Conservation (phyloP, 805 yeast genomes). For the Brettanomyces bruxellensis region DNA sequence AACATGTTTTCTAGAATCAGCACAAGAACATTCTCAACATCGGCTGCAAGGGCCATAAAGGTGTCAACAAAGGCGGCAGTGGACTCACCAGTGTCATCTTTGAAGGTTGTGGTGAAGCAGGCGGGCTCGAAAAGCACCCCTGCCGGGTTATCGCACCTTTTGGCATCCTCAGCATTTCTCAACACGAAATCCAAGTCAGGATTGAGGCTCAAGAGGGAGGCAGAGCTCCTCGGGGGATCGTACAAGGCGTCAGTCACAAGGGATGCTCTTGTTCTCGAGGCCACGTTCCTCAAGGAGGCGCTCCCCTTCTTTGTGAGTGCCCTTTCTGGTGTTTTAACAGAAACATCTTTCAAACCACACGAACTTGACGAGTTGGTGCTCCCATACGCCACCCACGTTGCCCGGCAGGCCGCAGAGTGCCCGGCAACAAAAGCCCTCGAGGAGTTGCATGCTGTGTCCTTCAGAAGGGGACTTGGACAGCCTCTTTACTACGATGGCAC, state of each 20-base stretch:
- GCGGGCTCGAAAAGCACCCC: constrained; percentile 73
- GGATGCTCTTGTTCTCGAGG: constrained; percentile 72
- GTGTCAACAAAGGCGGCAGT: constrained; percentile 31
- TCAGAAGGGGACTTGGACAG: constrained; percentile 83
- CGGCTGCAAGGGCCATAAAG: constrained; percentile 37
- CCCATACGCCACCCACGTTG: constrained; percentile 68
- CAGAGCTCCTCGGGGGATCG: constrained; percentile 86
- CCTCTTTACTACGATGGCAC: constrained; percentile 68
- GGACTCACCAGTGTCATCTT: constrained; percentile 58
- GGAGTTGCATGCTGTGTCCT: constrained; percentile 69
- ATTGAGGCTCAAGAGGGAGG: constrained; percentile 86
- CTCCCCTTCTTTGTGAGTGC: constrained; percentile 89
- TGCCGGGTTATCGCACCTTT: constrained; percentile 80
- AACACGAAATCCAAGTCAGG: constrained; percentile 80
- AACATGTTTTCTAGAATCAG: not conserved
- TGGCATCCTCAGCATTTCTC: constrained; percentile 76
- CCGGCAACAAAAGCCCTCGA: constrained; percentile 62
- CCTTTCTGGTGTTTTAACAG: constrained; percentile 62
- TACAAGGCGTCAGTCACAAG: constrained; percentile 65
- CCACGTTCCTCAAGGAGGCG: constrained; percentile 78
- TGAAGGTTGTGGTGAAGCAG: constrained; percentile 68
- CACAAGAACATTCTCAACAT: constrained; percentile 26
- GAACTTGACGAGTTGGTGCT: constrained; percentile 75
- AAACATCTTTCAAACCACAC: constrained; percentile 70
- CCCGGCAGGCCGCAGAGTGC: constrained; percentile 38